Evolutionary conservation across 2,329 filamentous ascomycete genomes (phyloP).

Genomic region (Colletotrichum cuscutae): DNA sequence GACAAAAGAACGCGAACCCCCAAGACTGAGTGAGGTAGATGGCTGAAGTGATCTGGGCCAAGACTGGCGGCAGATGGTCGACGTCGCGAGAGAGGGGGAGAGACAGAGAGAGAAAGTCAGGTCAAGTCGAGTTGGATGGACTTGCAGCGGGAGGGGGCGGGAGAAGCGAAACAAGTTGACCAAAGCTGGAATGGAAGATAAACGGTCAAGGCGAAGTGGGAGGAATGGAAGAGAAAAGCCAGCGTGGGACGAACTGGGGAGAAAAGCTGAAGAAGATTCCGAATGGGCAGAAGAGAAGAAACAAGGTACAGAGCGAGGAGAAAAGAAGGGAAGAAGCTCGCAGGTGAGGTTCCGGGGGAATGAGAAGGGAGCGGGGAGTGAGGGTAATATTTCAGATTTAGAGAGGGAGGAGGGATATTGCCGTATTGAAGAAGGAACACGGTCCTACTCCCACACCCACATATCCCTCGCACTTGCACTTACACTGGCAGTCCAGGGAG

Average conservation of each 20-base stretch:
- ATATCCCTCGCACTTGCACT: background rate
- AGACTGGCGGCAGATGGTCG: background rate
- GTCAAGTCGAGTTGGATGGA: background rate
- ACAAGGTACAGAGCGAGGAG: slow-evolving; percentile 1
- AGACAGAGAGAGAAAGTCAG: background rate
- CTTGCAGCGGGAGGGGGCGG: background rate
- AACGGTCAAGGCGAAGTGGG: background rate
- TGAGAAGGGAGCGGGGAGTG: slow-evolving; percentile 12
- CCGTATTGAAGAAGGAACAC: slow-evolving; percentile 5
- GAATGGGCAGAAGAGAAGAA: background rate
- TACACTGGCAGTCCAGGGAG: background rate
- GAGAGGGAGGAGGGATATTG: slow-evolving; percentile 18
- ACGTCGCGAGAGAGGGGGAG: background rate
- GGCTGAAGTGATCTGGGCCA: background rate
- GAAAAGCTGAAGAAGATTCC: background rate
- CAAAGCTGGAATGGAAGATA: slow-evolving; percentile 12
- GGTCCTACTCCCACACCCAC: background rate
- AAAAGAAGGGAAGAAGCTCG: slow-evolving; percentile 25
- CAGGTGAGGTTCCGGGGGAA: slow-evolving; percentile 12
- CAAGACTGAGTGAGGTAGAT: background rate
- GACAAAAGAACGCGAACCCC: background rate
- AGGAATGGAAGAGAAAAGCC: slow-evolving; percentile 13
- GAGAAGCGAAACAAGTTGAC: background rate
- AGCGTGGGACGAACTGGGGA: background rate
- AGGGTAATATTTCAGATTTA: slow-evolving; percentile 2